These are phyloP conservation scores for Auricularia sp. DNA, from an alignment of 768 basidiomycete species.

Conservation along the genomic window DNA sequence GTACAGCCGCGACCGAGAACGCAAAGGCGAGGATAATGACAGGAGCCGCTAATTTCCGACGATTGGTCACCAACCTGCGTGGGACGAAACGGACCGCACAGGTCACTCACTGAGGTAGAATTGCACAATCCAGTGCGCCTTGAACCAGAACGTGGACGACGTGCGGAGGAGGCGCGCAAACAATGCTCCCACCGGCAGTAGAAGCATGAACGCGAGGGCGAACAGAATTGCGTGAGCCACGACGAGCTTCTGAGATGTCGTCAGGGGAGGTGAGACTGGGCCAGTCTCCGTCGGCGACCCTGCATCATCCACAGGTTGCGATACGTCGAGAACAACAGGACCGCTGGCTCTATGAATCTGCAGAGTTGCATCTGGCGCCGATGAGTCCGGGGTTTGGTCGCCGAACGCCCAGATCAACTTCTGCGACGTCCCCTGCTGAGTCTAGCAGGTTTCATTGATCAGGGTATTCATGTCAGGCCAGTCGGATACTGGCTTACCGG, in stretches of 20 bases:
- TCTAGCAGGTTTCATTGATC: background rate
- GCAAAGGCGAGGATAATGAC: constrained; percentile 32
- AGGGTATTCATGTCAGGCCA: background rate
- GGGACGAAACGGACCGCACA: background rate
- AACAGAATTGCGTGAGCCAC: constrained; percentile 47
- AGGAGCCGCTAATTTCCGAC: constrained; percentile 28
- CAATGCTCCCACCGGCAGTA: constrained; percentile 44
- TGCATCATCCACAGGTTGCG: background rate
- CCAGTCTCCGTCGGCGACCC: background rate
- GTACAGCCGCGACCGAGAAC: constrained; percentile 29
- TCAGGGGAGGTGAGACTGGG: constrained; percentile 22
- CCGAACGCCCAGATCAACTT: constrained; percentile 54
- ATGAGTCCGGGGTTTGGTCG: constrained; percentile 34
- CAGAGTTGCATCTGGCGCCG: constrained; percentile 35
- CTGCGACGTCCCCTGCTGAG: constrained; percentile 24
- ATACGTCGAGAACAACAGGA: background rate
- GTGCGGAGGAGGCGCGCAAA: constrained; percentile 46
- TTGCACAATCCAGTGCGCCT: constrained; percentile 41
- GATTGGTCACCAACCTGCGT: background rate
- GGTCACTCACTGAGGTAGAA: constrained; percentile 33
- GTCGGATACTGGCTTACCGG: constrained; percentile 26
- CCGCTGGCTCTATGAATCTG: constrained; percentile 21
- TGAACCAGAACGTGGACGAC: constrained; percentile 41
- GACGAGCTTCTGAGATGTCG: constrained; percentile 38
- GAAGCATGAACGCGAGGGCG: constrained; percentile 38